Evolutionary conservation across 2,329 filamentous ascomycete species (phyloP), one percentile per base, ranked within the genome.

Genomic region (Penicillium sp.): DNA sequence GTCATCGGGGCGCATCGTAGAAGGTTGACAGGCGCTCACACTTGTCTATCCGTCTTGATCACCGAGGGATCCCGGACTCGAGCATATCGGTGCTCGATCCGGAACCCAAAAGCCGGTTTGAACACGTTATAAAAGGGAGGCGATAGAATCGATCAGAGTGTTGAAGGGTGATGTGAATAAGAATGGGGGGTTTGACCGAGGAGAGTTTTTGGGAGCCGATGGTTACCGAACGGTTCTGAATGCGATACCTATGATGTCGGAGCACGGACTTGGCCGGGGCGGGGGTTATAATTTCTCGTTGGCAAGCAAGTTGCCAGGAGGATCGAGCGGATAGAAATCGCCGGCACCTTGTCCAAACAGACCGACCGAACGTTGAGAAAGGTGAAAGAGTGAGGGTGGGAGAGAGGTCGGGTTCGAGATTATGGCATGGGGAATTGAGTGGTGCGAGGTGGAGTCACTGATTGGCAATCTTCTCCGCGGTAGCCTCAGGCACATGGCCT

Each of bases 1-100:
- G 64, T 72, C 71, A 70, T 77, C 74, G 70, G 77, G 71, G 71
- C 75, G 74, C 79, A 81, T 81, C 63, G 69, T 76, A 66, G 26
- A 35, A 33, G 33, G 25, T 19, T 69, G 62, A 65, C 67, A 67
- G 67, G 66, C 65, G 61, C 69, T 71, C 70, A 70, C 70, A 69
- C 69, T 73, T 66, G 65, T 72, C 65, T 69, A 65, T 71, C 68
- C 68, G 69, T 74, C 67, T 74, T 66, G 66, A 66, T 77, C 71
- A 74, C 67, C 69, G 72, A 72, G 70, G 70, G 72, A 67, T 73
- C 73, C 74, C 74, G 70, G 71, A 73, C 67, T 66, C 73, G 70
- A 74, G 69, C 69, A 75, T 73, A 68, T 69, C 71, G 72, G 68
- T 70, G 72, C 70, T 72, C 71, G 71, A 71, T 70, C 73, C 72